Conservation (phyloP, 78 protist genomes). For the slime mould (Dictyostelium discoideum) region dicty_2.7 NC_007091.3:275001-275500, state of each 20-base stretch:
- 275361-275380: not conserved
- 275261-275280: not conserved
- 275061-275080: not conserved
- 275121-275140: not conserved
- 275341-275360: not conserved
- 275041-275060: not conserved
- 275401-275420: not conserved
- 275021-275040: not conserved
- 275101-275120: not conserved
- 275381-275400: not conserved
- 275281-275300: not conserved
- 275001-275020: not conserved
- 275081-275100: not conserved
- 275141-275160: not conserved
- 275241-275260: not conserved
- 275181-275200: not conserved
- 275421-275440: constrained; percentile 4
- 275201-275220: too few relatives aligned
- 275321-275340: not conserved
- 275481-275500: constrained; percentile 6
- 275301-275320: not conserved
- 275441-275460: constrained; percentile 1
- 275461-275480: constrained; percentile 8
- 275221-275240: not conserved
- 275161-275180: not conserved